Evolutionary conservation across 164 flowering plant genomes (phyloP).

Genomic region (Liquidambar formosana): DNA sequence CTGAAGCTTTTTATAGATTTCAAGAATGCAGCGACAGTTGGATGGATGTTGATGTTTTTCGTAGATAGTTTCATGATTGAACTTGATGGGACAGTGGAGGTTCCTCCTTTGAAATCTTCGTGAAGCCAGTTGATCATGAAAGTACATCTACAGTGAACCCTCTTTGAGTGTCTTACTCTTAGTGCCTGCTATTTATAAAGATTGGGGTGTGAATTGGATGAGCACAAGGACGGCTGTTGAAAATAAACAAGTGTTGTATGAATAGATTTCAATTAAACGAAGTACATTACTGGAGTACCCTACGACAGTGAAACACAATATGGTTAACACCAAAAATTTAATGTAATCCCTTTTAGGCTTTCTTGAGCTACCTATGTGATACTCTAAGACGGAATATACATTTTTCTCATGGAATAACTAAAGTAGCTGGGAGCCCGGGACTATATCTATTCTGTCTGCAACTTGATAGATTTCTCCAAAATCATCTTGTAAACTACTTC

Average conservation of each 20-base stretch:
- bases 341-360: too few relatives aligned
- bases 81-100: slow-evolving; percentile 33
- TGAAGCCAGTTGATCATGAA: slow-evolving; percentile 45
- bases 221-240: background rate
- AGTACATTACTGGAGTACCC: too few relatives aligned
- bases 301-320: too few relatives aligned
- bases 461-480: background rate
- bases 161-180: slow-evolving; percentile 47
- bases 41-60: slow-evolving; percentile 33
- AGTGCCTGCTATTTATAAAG: slow-evolving; percentile 25
- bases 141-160: slow-evolving; percentile 43
- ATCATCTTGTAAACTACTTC: too few relatives aligned
- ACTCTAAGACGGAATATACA: background rate
- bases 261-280: too few relatives aligned
- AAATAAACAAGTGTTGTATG: background rate
- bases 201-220: background rate
- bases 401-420: background rate
- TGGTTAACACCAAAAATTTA: too few relatives aligned
- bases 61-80: slow-evolving; percentile 35
- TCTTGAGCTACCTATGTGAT: background rate
- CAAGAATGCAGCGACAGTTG: slow-evolving; percentile 35
- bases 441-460: background rate
- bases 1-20: slow-evolving; percentile 12
- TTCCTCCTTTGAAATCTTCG: slow-evolving; percentile 28
- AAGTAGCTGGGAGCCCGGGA: background rate